Base-by-base conservation (phyloP, 129 eudicot genomes). In the Gnaphalium uliginosum region DNA sequence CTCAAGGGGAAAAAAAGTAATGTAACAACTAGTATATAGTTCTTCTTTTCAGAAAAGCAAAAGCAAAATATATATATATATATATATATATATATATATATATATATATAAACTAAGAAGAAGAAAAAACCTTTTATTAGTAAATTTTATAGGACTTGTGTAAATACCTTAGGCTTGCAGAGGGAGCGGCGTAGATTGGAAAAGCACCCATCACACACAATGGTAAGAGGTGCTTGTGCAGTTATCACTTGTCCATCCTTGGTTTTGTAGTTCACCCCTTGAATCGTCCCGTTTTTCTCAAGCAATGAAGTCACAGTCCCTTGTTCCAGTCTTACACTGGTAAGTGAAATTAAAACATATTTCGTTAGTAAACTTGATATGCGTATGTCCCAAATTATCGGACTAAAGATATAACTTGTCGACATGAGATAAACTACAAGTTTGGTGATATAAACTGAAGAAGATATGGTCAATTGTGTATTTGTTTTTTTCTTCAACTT, bases 121-220 rank as follows among this genome's bases (percentile, higher is more conserved):
- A 60, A 50, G 23, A 51, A 19, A 5, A 11, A 8, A 7, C 53
- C n/a, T 46, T 43, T 46, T n/a, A 13, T 13, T 14, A 46, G 53
- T 0, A 14, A 46, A 46, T 46, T 3, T 3, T 14, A 2, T 5
- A 2, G n/a, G 0, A 6, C 4, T 61, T 7, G 65, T 2, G 46
- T 41, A 30, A 35, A 39, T 33, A 84, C 88, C 83, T 84, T 84
- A 46, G 88, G 88, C 61, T 72, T 77, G 80, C 88, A 84, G 43
- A 84, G 88, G 39, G 80, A 46, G 22, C 83, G 88, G 3, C 88
- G 83, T 67, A 84, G 75, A 76, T 84, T 84, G 9, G 88, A 84
- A 84, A 84, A 84, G 51, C 88, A 84, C 63, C 88, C 88, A 26
- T 84, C 88, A 53, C 88, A 84, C 60, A 84, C 88, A 73, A 84